Conservation (phyloP, 2,329 filamentous ascomycete species). For the Diplodia sapinea region DNA sequence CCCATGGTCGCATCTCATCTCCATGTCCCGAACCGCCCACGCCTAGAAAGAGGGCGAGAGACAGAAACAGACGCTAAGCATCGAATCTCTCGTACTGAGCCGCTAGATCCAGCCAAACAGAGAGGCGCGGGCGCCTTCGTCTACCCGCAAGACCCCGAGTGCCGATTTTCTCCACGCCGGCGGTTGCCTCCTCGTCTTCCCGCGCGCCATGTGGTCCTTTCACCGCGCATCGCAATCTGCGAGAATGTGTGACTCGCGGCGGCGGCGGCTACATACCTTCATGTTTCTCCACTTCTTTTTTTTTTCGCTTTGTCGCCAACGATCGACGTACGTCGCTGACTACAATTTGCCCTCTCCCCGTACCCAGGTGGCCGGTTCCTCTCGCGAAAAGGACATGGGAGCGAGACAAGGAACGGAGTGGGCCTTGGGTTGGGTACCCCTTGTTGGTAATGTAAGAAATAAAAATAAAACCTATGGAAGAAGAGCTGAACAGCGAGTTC, state of each 20-base stretch:
- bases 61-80: not conserved
- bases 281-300: not conserved
- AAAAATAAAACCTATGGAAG: not conserved
- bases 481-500: not conserved
- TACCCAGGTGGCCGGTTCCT: not conserved
- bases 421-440: not conserved
- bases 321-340: not conserved
- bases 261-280: not conserved
- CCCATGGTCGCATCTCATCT: slow-evolving; percentile 2
- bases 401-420: not conserved
- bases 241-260: not conserved
- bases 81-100: slow-evolving; percentile 13
- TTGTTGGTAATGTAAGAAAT: not conserved
- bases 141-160: not conserved
- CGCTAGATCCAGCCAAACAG: not conserved
- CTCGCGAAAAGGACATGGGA: not conserved
- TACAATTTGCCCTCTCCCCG: no score
- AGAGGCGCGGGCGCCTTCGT: not conserved
- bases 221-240: not conserved
- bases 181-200: not conserved
- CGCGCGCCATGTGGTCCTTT: not conserved
- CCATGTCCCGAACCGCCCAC: not conserved
- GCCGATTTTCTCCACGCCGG: not conserved
- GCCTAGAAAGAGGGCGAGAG: no score
- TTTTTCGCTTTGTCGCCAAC: not conserved